Evolutionary conservation across 1,284 basidiomycete genomes (phyloP), one percentile per base, ranked within the genome.

Genomic region (Apiotrichum sp.): DNA sequence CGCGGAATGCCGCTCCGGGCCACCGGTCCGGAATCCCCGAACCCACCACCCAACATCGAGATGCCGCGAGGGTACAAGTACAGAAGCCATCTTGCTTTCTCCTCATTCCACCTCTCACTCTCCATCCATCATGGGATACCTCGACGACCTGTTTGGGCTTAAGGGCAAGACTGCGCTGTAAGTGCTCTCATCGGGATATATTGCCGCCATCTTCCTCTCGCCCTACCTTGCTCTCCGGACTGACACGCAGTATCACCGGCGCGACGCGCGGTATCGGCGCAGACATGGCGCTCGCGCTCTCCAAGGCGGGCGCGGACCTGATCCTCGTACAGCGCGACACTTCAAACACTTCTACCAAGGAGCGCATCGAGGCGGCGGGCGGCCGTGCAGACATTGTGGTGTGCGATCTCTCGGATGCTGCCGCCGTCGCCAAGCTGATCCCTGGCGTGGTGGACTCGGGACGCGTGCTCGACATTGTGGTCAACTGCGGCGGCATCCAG

Each of bases 401-500:
- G 40, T 88, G 86, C 69, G 89, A 97, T 74, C 80, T 96, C 29
- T 79, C 82, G 22, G 82, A 89, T 68, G 76, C 86, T 39, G 77
- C 81, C 33, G 78, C 81, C 34, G 88, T 95, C 63, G 84, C 82
- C 65, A 78, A 81, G 51, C 78, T 79, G 51, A 87, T 89, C 32
- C 78, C 86, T 16, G 76, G 47, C 1, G 50, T 62, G 29, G 74
- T 79, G 57, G 82, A 86, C 79, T 81, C 78, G 44, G 75, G 75
- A 6, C 62, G 66, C 54, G 78, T 83, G 54, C 86, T 97, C 62
- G 85, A 96, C 72, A 81, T 96, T 64, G 83, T 97, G 47, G 84
- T 97, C 72, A 95, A 97, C 77, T 96, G 92, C 73, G 93, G 89
- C 45, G 93, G 93, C 48, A 96, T 97, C 66, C 92, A 96, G 75